Conservation (phyloP, 2,329 filamentous ascomycete genomes). For the Monosporascus cannonballus region DNA sequence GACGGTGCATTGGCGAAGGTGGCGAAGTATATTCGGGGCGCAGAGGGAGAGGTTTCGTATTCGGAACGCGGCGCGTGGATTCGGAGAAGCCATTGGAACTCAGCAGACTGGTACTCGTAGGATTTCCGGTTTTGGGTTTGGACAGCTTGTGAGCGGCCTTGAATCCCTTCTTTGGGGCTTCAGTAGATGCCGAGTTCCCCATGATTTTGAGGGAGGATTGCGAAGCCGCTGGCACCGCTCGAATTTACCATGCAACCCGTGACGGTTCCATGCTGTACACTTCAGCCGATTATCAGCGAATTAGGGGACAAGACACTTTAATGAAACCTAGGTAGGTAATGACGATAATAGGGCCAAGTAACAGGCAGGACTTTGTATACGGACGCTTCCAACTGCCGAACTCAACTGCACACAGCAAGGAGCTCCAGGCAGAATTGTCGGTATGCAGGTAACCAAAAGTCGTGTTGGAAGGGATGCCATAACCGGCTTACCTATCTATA, state of each 20-base stretch:
- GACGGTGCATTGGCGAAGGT: constrained; percentile 14
- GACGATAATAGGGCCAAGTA: constrained; percentile 3
- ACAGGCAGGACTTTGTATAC: background rate
- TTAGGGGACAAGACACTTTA: constrained; percentile 22
- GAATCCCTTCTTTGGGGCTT: constrained; percentile 31
- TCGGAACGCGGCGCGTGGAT: constrained; percentile 22
- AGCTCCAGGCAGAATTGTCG: background rate
- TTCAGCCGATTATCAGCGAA: constrained; percentile 22
- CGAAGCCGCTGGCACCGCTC: constrained; percentile 23
- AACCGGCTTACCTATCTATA: background rate
- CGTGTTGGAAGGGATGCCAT: background rate
- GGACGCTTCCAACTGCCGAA: background rate
- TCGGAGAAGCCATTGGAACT: constrained; percentile 29
- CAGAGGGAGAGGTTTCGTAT: constrained; percentile 20
- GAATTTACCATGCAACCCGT: constrained; percentile 31
- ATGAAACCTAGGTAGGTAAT: constrained; percentile 12
- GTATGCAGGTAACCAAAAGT: background rate
- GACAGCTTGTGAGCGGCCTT: constrained; percentile 42
- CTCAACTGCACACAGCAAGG: background rate
- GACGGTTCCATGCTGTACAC: constrained; percentile 34
- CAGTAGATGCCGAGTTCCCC: constrained; percentile 45
- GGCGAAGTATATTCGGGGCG: constrained; percentile 13
- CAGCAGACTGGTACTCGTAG: constrained; percentile 36
- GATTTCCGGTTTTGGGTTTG: constrained; percentile 40
- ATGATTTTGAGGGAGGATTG: constrained; percentile 28